Conservation (phyloP, 495 filamentous ascomycete genomes). For the Podospora pseudopauciseta region DNA sequence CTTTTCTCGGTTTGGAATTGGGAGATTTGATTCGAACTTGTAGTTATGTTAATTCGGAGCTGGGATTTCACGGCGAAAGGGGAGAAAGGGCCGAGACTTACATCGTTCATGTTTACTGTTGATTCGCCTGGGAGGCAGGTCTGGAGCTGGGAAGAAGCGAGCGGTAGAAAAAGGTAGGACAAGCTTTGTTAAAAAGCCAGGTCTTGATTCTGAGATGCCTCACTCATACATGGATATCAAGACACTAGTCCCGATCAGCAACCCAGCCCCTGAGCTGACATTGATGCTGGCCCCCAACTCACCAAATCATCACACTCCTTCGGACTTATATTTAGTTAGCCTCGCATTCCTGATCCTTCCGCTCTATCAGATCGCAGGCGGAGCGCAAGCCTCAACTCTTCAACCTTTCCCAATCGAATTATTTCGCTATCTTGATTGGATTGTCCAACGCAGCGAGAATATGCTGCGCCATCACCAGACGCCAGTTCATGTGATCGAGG, state of each 20-base stretch:
- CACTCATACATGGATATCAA: neutral
- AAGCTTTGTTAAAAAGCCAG: neutral
- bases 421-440: too few species aligned
- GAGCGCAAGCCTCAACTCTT: neutral
- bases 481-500: too few species aligned
- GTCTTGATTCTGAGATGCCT: neutral
- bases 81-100: neutral
- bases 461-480: too few species aligned
- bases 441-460: too few species aligned
- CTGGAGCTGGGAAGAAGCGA: neutral
- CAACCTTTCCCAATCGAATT: too few species aligned
- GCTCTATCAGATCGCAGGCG: neutral
- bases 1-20: conserved; percentile 5
- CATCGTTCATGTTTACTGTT: conserved; percentile 7
- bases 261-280: neutral
- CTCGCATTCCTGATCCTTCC: neutral
- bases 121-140: neutral
- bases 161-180: neutral
- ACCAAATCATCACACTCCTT: neutral
- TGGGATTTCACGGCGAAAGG: neutral
- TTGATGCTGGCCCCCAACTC: neutral
- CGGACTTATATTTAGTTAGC: neutral
- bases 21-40: conserved; percentile 8
- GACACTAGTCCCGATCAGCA: neutral
- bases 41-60: neutral